phyloP scores from a whole-genome alignment of 345 rosid genomes.

The Acer yangbiense region DNA sequence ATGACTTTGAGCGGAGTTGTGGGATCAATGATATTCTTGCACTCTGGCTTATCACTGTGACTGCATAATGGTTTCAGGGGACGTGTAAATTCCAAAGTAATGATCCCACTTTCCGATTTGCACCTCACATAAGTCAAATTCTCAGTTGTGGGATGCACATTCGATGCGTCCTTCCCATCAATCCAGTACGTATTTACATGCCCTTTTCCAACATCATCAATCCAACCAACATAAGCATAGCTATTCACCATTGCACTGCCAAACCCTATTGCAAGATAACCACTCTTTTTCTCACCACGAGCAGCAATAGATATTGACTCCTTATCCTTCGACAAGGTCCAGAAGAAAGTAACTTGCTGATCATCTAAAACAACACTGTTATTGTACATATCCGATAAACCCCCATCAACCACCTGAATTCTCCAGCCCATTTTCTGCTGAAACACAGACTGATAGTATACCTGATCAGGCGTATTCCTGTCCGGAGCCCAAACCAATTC shows the following conservation, averaged over 20 bases:
- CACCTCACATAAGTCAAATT: slow-evolving; percentile 83
- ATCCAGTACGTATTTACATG: slow-evolving; percentile 89
- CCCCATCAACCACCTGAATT: slow-evolving; percentile 95
- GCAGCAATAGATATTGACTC: slow-evolving; percentile 85
- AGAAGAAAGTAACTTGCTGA: slow-evolving; percentile 94
- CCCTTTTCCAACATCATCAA: slow-evolving; percentile 69
- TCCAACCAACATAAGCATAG: slow-evolving; percentile 93
- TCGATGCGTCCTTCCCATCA: slow-evolving; percentile 70
- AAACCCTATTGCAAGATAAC: slow-evolving; percentile 87
- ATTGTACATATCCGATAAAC: slow-evolving; percentile 92
- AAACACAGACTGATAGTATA: slow-evolving; percentile 80
- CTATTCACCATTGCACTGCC: slow-evolving; percentile 81
- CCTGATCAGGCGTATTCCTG: slow-evolving; percentile 91
- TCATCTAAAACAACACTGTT: slow-evolving; percentile 86
- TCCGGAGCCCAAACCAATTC: slow-evolving; percentile 87
- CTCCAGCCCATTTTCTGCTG: slow-evolving; percentile 97
- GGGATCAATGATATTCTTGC: slow-evolving; percentile 84
- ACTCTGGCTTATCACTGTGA: slow-evolving; percentile 53
- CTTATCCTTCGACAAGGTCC: slow-evolving; percentile 67
- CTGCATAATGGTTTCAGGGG: slow-evolving; percentile 68
- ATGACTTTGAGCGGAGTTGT: slow-evolving; percentile 88
- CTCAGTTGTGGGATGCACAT: slow-evolving; percentile 73
- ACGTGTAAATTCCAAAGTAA: slow-evolving; percentile 90
- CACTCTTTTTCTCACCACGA: slow-evolving; percentile 92
- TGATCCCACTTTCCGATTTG: slow-evolving; percentile 86